Evolutionary conservation across 768 basidiomycete species (phyloP).

Genomic region (Psilocybe tampanensis): DNA sequence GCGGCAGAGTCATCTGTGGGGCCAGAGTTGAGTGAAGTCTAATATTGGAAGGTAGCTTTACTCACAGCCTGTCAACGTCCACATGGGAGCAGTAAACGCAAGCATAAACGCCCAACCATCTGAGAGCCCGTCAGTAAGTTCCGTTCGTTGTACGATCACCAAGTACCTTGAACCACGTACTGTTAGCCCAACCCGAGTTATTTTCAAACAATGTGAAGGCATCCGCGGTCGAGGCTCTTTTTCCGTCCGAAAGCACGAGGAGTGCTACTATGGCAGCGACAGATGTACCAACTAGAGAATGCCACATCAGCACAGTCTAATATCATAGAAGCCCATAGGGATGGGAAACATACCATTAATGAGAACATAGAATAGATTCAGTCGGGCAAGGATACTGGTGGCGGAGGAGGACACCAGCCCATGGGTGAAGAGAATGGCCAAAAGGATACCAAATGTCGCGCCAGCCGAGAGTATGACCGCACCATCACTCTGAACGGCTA

Average conservation of each 20-base stretch:
- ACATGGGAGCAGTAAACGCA: constrained; percentile 77
- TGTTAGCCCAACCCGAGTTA: constrained; percentile 65
- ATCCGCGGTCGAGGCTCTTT: constrained; percentile 65
- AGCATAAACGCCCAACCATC: constrained; percentile 76
- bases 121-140: constrained; percentile 25
- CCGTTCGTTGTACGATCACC: background rate
- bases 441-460: constrained; percentile 67
- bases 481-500: constrained; percentile 62
- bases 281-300: constrained; percentile 56
- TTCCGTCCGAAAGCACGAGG: constrained; percentile 55
- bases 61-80: constrained; percentile 78
- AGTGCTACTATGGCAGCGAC: constrained; percentile 64
- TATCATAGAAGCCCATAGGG: background rate
- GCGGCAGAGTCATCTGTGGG: constrained; percentile 71
- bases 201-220: constrained; percentile 75
- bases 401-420: constrained; percentile 74
- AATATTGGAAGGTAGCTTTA: background rate
- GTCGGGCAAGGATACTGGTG: constrained; percentile 60
- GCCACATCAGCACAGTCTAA: background rate
- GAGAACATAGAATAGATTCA: constrained; percentile 71
- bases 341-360: constrained; percentile 52
- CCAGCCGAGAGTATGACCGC: constrained; percentile 52
- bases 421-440: constrained; percentile 66
- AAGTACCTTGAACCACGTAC: constrained; percentile 39
- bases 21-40: constrained; percentile 2